A percentile compares a stretch with the other conserved stretches of the same genome.
Evolutionary conservation across 83 land plant species (phyloP).

Genomic region (Larix sibirica): DNA sequence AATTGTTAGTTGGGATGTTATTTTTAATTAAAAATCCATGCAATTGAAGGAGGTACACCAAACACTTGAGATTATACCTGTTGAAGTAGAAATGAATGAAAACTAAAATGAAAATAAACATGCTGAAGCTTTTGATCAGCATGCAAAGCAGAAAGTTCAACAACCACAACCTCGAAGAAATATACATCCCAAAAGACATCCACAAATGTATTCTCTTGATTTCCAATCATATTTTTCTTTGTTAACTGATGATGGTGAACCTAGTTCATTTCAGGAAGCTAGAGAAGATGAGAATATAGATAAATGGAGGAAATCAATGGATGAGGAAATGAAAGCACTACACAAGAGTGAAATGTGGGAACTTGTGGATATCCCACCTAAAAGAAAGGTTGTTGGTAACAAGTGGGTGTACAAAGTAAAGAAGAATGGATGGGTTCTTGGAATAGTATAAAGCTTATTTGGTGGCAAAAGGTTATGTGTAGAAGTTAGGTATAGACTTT

Average conservation of each 20-base stretch:
- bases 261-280: neutral
- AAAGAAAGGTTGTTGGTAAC: neutral
- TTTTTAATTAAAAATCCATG: neutral
- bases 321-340: neutral
- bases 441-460: constrained; percentile 18
- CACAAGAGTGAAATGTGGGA: neutral
- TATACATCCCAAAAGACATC: neutral
- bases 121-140: neutral
- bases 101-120: neutral
- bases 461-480: constrained; percentile 13
- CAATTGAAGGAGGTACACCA: neutral
- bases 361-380: neutral
- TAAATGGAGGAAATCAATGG: neutral
- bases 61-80: neutral
- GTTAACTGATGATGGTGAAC: neutral
- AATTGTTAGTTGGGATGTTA: neutral
- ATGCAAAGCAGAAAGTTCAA: neutral
- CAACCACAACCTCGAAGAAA: neutral
- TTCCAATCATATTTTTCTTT: neutral
- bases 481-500: constrained; percentile 19
- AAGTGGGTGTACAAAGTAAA: constrained; percentile 1
- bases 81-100: neutral
- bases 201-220: neutral
- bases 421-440: neutral
- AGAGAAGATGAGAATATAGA: neutral